Percentiles rank a stretch among this genome's conserved stretches.
Conservation (phyloP, 2,329 filamentous ascomycete genomes). For the Paraphaeosphaeria sporulosa region DNA sequence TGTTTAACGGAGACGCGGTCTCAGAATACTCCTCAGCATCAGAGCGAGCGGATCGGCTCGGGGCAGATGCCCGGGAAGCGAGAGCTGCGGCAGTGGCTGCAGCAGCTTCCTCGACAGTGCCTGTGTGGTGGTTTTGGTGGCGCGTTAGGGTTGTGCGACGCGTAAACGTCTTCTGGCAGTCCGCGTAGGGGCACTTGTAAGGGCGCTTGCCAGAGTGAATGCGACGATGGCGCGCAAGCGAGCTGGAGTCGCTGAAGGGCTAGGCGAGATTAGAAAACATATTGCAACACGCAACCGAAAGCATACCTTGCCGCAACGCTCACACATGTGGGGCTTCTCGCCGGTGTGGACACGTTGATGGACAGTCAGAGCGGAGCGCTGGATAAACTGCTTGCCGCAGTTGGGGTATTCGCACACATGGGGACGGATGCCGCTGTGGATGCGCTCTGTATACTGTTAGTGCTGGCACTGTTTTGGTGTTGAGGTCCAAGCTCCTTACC, state of each 20-base stretch:
- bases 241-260: slow-evolving; percentile 97
- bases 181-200: slow-evolving; percentile 96
- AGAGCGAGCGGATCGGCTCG: slow-evolving; percentile 65
- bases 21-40: slow-evolving; percentile 76
- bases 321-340: slow-evolving; percentile 98
- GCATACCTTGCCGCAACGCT: slow-evolving; percentile 91
- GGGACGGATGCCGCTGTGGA: slow-evolving; percentile 88
- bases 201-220: slow-evolving; percentile 96
- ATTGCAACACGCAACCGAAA: slow-evolving; percentile 9
- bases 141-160: slow-evolving; percentile 92
- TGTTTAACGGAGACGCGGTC: slow-evolving; percentile 77
- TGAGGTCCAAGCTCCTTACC: slow-evolving; percentile 67
- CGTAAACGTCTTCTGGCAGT: slow-evolving; percentile 98
- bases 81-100: slow-evolving; percentile 87
- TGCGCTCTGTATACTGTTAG: slow-evolving; percentile 73
- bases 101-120: slow-evolving; percentile 92
- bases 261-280: slow-evolving; percentile 52
- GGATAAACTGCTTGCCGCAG: slow-evolving; percentile 97
- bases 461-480: slow-evolving; percentile 31
- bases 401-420: slow-evolving; percentile 89
- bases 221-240: slow-evolving; percentile 87
- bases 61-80: slow-evolving; percentile 61
- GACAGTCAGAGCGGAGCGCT: slow-evolving; percentile 92
- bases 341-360: slow-evolving; percentile 96
- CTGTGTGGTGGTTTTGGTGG: slow-evolving; percentile 95